These are phyloP conservation scores for Aaosphaeria pasadenensis DNA, from an alignment of 2,329 filamentous ascomycete species.

Conservation along the genomic window DNA sequence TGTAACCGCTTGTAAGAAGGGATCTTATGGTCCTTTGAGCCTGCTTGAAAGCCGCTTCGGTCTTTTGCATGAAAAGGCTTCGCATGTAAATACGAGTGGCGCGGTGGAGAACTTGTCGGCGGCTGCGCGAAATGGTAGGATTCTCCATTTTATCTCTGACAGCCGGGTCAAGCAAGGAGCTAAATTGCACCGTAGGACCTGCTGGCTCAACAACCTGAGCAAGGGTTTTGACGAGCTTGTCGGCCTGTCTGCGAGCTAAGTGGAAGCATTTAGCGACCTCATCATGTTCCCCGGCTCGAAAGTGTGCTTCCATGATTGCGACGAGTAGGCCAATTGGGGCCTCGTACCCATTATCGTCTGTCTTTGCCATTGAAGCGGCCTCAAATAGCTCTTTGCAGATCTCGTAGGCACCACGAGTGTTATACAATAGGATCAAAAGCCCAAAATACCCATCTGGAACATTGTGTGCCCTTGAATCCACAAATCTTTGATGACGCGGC, in stretches of 20 bases:
- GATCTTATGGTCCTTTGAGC: conserved; percentile 44
- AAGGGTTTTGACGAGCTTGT: conserved; percentile 37
- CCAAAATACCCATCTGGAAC: conserved; percentile 53
- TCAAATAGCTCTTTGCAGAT: conserved; percentile 33
- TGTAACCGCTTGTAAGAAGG: conserved; percentile 67
- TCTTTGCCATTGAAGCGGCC: conserved; percentile 7
- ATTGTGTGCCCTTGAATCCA: conserved; percentile 32
- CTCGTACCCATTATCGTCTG: conserved; percentile 10
- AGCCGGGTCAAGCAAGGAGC: conserved; percentile 19
- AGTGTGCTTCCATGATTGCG: conserved; percentile 65
- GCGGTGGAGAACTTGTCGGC: conserved; percentile 48
- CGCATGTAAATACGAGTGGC: conserved; percentile 53
- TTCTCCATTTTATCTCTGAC: conserved; percentile 15
- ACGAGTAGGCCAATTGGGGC: conserved; percentile 40
- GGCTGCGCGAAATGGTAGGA: conserved; percentile 27
- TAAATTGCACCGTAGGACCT: conserved; percentile 7
- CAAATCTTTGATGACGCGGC: conserved; percentile 18
- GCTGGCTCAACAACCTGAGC: conserved; percentile 33
- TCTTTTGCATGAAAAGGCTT: conserved; percentile 52
- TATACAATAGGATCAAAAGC: conserved; percentile 56
- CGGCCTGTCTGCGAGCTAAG: conserved; percentile 54
- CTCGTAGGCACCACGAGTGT: conserved; percentile 43
- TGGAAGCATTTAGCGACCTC: conserved; percentile 67
- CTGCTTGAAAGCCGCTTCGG: conserved; percentile 31
- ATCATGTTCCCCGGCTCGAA: conserved; percentile 55